phyloP scores from a whole-genome alignment of 768 basidiomycete genomes.

The Ramaria sp. region DNA sequence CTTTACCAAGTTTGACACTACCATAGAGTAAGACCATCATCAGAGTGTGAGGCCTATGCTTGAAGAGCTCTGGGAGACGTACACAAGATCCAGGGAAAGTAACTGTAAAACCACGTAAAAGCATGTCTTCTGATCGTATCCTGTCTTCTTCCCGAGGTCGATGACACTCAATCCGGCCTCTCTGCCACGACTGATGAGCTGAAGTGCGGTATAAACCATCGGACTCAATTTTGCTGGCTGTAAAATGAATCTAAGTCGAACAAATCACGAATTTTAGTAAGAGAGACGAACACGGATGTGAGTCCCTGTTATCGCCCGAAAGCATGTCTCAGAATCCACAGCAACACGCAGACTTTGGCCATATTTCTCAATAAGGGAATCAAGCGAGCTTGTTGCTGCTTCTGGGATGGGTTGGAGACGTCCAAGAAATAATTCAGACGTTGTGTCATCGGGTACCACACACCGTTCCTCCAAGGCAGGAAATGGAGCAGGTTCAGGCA shows the following conservation, averaged over 20 bases:
- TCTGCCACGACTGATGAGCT: slow-evolving; percentile 73
- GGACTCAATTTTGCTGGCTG: slow-evolving; percentile 74
- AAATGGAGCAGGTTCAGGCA: not conserved
- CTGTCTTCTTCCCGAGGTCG: slow-evolving; percentile 62
- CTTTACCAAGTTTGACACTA: slow-evolving; percentile 68
- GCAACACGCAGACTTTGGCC: slow-evolving; percentile 62
- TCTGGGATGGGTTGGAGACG: slow-evolving; percentile 42
- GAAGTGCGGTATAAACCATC: slow-evolving; percentile 76
- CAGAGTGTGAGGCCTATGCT: slow-evolving; percentile 5
- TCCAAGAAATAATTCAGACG: not conserved
- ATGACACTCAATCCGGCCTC: slow-evolving; percentile 71
- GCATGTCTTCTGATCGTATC: slow-evolving; percentile 83
- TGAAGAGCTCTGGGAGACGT: slow-evolving; percentile 17
- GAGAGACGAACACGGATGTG: slow-evolving; percentile 57
- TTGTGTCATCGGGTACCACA: not conserved
- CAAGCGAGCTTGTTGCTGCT: slow-evolving; percentile 41
- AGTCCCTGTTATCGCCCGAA: slow-evolving; percentile 73
- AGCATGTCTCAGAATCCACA: slow-evolving; percentile 61
- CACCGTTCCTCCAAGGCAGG: not conserved
- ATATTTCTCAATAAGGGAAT: slow-evolving; percentile 44
- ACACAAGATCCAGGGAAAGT: slow-evolving; percentile 65
- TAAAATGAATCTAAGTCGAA: slow-evolving; percentile 11
- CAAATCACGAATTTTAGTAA: not conserved
- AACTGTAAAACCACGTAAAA: slow-evolving; percentile 78
- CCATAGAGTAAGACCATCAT: slow-evolving; percentile 15